Evolutionary conservation across 2,329 filamentous ascomycete genomes (phyloP).

Genomic region (Paramyrothecium roridum): DNA sequence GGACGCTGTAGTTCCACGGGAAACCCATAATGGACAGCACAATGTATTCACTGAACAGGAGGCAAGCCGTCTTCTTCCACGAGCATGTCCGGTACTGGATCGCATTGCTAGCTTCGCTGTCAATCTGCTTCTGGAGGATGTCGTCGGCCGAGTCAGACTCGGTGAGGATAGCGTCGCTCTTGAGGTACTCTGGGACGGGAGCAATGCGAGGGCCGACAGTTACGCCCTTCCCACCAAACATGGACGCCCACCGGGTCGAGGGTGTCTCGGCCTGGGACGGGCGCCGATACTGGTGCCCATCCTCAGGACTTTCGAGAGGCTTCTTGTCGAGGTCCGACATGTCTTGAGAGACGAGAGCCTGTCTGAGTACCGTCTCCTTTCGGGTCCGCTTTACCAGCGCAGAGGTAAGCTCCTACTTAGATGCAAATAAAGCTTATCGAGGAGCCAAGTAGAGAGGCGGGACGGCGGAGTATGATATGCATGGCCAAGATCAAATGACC

Average conservation of each 20-base stretch:
- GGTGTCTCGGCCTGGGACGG: constrained; percentile 1
- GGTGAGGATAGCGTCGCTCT: constrained; percentile 32
- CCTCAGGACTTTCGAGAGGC: constrained; percentile 13
- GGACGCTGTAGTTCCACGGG: constrained; percentile 84
- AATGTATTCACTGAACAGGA: constrained; percentile 95
- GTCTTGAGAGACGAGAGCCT: constrained; percentile 6
- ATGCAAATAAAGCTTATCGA: neutral
- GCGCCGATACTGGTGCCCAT: constrained; percentile 9
- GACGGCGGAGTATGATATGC: neutral
- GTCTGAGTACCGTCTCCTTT: no score
- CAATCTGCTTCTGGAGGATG: constrained; percentile 65
- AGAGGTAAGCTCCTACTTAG: neutral
- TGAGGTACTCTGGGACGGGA: constrained; percentile 35
- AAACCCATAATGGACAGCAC: constrained; percentile 93
- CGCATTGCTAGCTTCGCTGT: constrained; percentile 69
- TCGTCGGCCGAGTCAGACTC: constrained; percentile 41
- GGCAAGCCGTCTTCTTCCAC: constrained; percentile 89
- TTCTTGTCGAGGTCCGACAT: constrained; percentile 15
- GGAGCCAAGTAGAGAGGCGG: neutral
- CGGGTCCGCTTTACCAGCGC: no score
- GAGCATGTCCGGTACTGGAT: constrained; percentile 93
- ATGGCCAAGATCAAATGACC: neutral
- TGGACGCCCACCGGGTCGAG: constrained; percentile 25
- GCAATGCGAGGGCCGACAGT: constrained; percentile 50
- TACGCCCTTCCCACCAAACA: constrained; percentile 37